These are phyloP conservation scores for Yamagishiella unicocca DNA, from an alignment of 139 green algal genomes.

Conservation along the genomic window DNA sequence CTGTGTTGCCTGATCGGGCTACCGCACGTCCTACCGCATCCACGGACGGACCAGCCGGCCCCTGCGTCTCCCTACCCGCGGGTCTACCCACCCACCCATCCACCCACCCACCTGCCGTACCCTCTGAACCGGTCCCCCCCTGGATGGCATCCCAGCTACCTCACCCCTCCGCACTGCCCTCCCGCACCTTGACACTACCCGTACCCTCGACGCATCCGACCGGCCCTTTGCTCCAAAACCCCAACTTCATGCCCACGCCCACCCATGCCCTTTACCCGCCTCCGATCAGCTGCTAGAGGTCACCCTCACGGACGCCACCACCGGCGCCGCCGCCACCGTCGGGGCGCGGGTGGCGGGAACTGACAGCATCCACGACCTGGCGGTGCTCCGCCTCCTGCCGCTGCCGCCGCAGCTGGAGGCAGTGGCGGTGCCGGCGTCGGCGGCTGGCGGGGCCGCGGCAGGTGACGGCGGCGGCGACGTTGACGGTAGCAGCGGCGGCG, in stretches of 20 bases:
- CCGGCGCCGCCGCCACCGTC: background rate
- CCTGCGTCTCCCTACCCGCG: no score
- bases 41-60: no score
- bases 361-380: constrained; percentile 68
- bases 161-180: background rate
- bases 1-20: no score
- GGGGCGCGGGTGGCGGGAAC: constrained; percentile 48
- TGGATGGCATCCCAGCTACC: background rate
- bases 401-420: background rate
- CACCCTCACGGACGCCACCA: background rate
- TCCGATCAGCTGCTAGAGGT: constrained; percentile 30
- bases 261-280: background rate
- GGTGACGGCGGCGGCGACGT: background rate
- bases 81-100: no score
- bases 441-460: background rate
- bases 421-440: no score
- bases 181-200: background rate
- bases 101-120: background rate
- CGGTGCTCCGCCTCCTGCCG: constrained; percentile 58
- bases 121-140: background rate
- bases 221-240: background rate
- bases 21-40: no score
- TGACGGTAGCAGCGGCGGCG: background rate
- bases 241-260: background rate
- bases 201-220: background rate